phyloP scores from a whole-genome alignment of 306 rosid species.

The Medicago ruthenica region DNA sequence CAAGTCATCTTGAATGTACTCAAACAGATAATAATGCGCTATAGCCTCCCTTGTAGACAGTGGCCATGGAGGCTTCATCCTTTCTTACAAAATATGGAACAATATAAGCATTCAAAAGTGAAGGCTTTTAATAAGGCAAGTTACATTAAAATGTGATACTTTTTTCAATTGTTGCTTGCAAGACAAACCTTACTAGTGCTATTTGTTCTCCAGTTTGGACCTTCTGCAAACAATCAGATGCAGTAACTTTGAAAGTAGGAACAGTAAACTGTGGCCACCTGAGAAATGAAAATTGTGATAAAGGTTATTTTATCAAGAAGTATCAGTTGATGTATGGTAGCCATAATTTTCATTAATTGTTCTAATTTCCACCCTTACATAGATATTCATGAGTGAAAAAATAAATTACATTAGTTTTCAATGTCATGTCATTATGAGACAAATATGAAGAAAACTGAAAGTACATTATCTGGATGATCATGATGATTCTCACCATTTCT shows the following conservation, averaged over 20 bases:
- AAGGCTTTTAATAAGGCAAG: conserved; percentile 25
- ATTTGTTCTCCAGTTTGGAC: conserved; percentile 76
- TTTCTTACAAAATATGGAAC: conserved; percentile 73
- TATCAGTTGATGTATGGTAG: not conserved
- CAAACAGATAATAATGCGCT: conserved; percentile 79
- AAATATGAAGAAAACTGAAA: conserved; percentile 12
- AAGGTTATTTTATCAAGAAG: conserved; percentile 21
- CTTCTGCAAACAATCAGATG: conserved; percentile 69
- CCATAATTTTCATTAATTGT: too few species aligned
- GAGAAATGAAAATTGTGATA: conserved; percentile 45
- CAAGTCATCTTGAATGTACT: conserved; percentile 86
- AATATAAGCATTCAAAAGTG: conserved; percentile 52
- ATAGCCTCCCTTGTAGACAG: conserved; percentile 86
- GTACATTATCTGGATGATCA: conserved; percentile 14
- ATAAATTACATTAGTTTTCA: not conserved
- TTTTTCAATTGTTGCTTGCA: not conserved
- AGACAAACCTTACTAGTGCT: conserved; percentile 80
- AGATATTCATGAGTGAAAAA: too few species aligned
- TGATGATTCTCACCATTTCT: conserved; percentile 72
- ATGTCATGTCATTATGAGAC: not conserved
- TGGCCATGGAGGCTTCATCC: conserved; percentile 96
- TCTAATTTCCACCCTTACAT: too few species aligned
- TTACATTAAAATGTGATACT: not conserved
- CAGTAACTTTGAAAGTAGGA: conserved; percentile 76
- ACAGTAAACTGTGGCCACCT: conserved; percentile 92